Evolutionary conservation across 2,329 filamentous ascomycete genomes (phyloP), one percentile per base, ranked within the genome.

Genomic region (Blastomyces parvus): DNA sequence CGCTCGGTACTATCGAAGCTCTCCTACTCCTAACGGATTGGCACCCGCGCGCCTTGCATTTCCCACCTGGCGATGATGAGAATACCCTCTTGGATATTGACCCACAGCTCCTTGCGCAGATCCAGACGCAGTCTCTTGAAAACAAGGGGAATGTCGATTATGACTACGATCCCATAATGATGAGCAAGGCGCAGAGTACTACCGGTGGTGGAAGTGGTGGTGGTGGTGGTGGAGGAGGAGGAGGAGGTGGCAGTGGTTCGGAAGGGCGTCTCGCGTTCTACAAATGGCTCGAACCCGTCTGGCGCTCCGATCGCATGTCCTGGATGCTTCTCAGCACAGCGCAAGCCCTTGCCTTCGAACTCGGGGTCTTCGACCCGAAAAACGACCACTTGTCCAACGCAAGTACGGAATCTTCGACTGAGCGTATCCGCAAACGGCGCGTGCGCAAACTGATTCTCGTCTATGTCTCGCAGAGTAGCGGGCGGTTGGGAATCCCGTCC

Each of bases 271-370:
- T 91, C 36, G 94, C 78, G 1, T 80, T 97, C 67, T 91, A 96
- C 72, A 93, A 91, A 73, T 97, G 94, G 91, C 84, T 97, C 3
- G 94, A 99, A 74, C 94, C 94, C 2, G 93, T 91, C 9, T 97
- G 93, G 91, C 84, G 93, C 69, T 91, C 88, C 67, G 93, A 97
- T 71, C 88, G 91, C 62, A 96, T 97, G 90, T 96, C 90, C 72
- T 97, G 93, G 93, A 97, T 97, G 91, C 80, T 97, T 17, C 82
- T 97, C 38, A 95, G 91, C 71, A 95, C 91, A 46, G 91, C 91
- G 17, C 89, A 93, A 80, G 89, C 91, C 0, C 80, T 97, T 46
- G 91, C 90, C 0, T 96, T 96, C 68, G 94, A 99, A 74, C 85
- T 99, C 40, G 94, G 94, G 13, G 91, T 99, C 1, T 99, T 97